Base-by-base conservation (phyloP, 495 filamentous ascomycete genomes). In the Trichoderma asperelloides region DNA sequence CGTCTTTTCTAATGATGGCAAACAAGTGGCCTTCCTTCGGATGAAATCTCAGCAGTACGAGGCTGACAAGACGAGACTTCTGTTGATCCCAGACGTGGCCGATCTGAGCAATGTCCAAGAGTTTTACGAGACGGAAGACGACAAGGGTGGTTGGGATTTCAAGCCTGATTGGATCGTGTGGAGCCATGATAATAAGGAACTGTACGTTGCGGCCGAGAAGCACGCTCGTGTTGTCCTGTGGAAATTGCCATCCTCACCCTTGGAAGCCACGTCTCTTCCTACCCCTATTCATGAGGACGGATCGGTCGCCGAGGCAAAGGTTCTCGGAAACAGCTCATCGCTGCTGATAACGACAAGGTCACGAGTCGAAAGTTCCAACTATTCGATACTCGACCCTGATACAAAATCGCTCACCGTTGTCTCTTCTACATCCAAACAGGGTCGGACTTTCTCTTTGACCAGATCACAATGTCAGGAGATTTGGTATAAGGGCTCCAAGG, bases 11-110 rank as follows among this genome's bases (percentile, higher is more conserved):
- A 87, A 89, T 21, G 84, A 88, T 71, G 92, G 91, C 1, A 83
- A 80, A 63, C 83, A 82, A 62, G 84, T 93, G 11, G 93, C 88
- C n/a, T 92, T 97, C 69, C 85, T 92, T 51, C 84, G 88, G 40
- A 93, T 93, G 91, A 81, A 83, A 28, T 79, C 86, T 68, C 86
- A 89, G 70, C 91, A 92, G 27, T 97, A 98, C 73, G 94, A 98
- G 77, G 89, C 89, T 12, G 94, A 97, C 78, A 91, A 91, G 76
- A 90, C 93, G 62, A 82, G 90, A 4, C 82, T 96, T 4, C 75
- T 97, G 65, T 77, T 96, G 16, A 68, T 87, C 8, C 79, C 80
- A 1, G 79, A 87, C 73, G 74, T 91, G 62, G 76, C 77, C 7
- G 85, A 89, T 70, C 80, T 86, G 8, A 82, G 80, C 78, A 84